Evolutionary conservation across 257 asterid genomes (phyloP).

Genomic region (Solanum appendiculatum): DNA sequence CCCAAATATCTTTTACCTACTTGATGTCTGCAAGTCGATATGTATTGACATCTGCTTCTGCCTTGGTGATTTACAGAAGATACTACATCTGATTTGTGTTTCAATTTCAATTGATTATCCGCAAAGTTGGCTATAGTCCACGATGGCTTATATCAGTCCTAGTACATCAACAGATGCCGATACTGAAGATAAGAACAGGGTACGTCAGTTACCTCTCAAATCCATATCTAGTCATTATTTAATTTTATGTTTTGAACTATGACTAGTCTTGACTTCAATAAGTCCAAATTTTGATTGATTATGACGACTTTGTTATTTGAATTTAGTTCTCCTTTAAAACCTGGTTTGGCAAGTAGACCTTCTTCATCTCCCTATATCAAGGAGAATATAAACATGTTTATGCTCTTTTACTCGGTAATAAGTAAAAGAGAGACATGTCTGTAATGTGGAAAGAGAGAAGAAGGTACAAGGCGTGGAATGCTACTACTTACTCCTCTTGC

Average conservation of each 20-base stretch:
- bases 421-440: background rate
- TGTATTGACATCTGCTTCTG: background rate
- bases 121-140: background rate
- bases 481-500: too few relatives aligned
- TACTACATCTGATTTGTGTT: background rate
- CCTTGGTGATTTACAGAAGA: background rate
- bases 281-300: background rate
- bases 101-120: background rate
- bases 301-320: background rate
- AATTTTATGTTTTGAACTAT: background rate
- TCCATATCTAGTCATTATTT: background rate
- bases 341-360: background rate
- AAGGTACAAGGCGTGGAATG: too few relatives aligned
- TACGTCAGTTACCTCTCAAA: conserved; percentile 4
- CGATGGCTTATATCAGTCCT: conserved; percentile 37
- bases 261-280: background rate
- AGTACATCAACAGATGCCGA: conserved; percentile 86
- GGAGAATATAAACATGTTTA: background rate
- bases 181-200: conserved; percentile 75
- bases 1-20: background rate
- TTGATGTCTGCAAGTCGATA: background rate
- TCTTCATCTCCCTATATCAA: background rate
- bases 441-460: background rate
- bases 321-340: background rate
- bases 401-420: background rate